Percentiles rank a stretch among this genome's conserved stretches.
These are phyloP conservation scores for Epicoccum nigrum DNA, from an alignment of 2,329 filamentous ascomycete genomes.

Conservation along the genomic window DNA sequence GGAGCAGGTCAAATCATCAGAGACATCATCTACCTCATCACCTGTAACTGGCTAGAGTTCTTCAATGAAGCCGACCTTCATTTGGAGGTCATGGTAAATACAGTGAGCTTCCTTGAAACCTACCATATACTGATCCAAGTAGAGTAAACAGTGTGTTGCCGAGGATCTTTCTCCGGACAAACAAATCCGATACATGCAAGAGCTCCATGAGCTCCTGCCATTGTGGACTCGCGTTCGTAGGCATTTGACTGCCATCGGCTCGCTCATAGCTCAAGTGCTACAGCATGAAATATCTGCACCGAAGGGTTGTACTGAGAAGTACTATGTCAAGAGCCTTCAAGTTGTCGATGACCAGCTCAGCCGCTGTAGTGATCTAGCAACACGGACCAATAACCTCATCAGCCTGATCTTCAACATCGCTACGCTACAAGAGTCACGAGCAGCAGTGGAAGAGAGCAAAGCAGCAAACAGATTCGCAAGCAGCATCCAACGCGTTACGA, in stretches of 20 bases:
- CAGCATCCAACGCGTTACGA: conserved; percentile 18
- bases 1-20: conserved; percentile 13
- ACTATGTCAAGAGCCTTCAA: conserved; percentile 9
- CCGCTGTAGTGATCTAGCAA: conserved; percentile 17
- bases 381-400: conserved; percentile 22
- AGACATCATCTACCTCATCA: conserved; percentile 8
- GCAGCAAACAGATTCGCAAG: conserved; percentile 17
- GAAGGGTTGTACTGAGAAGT: not conserved
- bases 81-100: conserved; percentile 8
- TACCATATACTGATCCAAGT: not conserved
- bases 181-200: conserved; percentile 16
- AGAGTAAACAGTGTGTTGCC: conserved; percentile 21
- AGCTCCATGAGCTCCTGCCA: conserved; percentile 16
- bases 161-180: conserved; percentile 3
- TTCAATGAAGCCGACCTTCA: conserved; percentile 13
- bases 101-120: not conserved
- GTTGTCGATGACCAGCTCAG: conserved; percentile 18
- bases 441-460: conserved; percentile 21
- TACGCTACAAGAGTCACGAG: conserved; percentile 19
- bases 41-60: conserved; percentile 6
- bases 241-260: conserved; percentile 10
- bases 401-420: conserved; percentile 22
- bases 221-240: conserved; percentile 19
- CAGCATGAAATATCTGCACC: conserved; percentile 9
- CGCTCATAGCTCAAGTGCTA: conserved; percentile 14